Evolutionary conservation across 2,329 filamentous ascomycete genomes (phyloP).

Genomic region (Periconia macrospinosa): DNA sequence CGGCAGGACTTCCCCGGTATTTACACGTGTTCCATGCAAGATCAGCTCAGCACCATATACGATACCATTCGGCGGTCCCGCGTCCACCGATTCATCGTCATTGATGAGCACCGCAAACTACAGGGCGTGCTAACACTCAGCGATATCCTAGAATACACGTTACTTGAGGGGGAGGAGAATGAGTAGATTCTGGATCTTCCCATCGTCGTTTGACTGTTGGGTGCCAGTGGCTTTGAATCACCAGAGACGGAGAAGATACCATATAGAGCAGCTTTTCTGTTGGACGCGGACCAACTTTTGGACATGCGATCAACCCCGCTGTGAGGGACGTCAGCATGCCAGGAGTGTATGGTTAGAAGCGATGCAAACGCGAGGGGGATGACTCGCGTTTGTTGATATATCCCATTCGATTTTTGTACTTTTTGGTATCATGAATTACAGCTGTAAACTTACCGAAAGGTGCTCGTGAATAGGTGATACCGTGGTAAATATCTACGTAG

Average conservation of each 20-base stretch:
- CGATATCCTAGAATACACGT: constrained; percentile 93
- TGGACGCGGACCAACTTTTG: background rate
- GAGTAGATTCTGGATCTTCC: constrained; percentile 15
- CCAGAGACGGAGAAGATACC: background rate
- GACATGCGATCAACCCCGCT: no score
- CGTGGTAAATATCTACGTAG: no score
- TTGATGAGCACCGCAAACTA: constrained; percentile 85
- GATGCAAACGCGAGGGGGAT: background rate
- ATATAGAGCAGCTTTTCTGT: background rate
- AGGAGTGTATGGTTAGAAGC: background rate
- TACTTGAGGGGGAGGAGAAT: constrained; percentile 73
- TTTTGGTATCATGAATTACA: background rate
- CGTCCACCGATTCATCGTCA: constrained; percentile 88
- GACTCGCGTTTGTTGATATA: background rate
- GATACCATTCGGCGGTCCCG: constrained; percentile 94
- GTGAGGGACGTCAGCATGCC: no score
- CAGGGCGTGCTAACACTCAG: constrained; percentile 91
- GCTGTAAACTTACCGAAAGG: no score
- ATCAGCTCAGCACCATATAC: constrained; percentile 93
- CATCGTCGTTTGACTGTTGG: background rate
- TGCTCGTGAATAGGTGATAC: no score
- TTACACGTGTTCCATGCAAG: constrained; percentile 90
- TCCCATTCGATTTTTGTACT: background rate
- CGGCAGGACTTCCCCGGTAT: constrained; percentile 90
- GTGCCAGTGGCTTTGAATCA: background rate